Percentiles rank a stretch among this genome's conserved stretches.
phyloP scores from a whole-genome alignment of 2,329 filamentous ascomycete species.

The Fusarium sp. region DNA sequence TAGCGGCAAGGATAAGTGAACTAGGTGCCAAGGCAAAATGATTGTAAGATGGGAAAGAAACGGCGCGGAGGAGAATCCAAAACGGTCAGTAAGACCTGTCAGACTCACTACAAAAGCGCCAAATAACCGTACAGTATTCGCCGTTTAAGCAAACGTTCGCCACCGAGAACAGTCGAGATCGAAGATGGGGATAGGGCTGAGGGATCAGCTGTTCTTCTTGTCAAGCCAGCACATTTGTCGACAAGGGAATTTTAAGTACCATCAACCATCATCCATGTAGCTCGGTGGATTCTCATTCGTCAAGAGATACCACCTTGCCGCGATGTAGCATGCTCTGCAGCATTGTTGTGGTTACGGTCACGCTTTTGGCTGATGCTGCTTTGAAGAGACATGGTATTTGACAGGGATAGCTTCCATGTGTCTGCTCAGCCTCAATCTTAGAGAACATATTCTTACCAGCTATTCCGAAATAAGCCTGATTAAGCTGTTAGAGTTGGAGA shows the following conservation, averaged over 20 bases:
- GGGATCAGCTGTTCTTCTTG: constrained; percentile 36
- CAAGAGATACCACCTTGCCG: constrained; percentile 28
- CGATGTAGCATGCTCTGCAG: constrained; percentile 23
- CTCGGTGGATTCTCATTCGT: constrained; percentile 5
- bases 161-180: constrained; percentile 19
- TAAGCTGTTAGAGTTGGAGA: background rate
- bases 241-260: background rate
- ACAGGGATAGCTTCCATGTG: constrained; percentile 13
- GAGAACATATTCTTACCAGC: constrained; percentile 11
- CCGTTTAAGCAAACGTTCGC: constrained; percentile 12
- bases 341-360: constrained; percentile 24
- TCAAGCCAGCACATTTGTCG: constrained; percentile 11
- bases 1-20: constrained; percentile 13
- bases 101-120: constrained; percentile 3
- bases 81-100: constrained; percentile 20
- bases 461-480: background rate
- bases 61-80: constrained; percentile 8
- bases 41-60: constrained; percentile 2
- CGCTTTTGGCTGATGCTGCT: constrained; percentile 18
- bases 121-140: constrained; percentile 1
- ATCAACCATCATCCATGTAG: constrained; percentile 18
- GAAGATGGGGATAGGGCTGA: constrained; percentile 41
- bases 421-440: constrained; percentile 33
- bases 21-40: constrained; percentile 1
- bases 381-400: constrained; percentile 2